phyloP scores from a whole-genome alignment of 2,329 filamentous ascomycete genomes.

The Exophiala dermatitidis region DNA sequence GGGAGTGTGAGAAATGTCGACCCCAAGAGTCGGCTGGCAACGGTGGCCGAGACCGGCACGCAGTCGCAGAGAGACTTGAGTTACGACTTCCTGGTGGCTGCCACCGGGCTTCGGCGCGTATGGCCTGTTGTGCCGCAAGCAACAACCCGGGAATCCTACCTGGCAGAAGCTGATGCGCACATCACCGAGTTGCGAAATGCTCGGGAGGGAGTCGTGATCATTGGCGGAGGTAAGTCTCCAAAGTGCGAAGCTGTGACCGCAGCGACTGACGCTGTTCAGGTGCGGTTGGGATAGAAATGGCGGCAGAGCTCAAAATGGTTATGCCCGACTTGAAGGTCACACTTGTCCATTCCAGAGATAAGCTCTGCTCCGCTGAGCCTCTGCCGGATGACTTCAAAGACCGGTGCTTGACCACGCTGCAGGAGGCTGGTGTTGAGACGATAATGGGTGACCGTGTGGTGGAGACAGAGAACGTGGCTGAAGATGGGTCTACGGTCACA shows the following conservation, averaged over 20 bases:
- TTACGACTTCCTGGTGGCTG: conserved; percentile 72
- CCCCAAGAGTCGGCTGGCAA: conserved; percentile 51
- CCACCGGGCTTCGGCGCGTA: conserved; percentile 60
- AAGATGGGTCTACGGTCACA: conserved; percentile 34
- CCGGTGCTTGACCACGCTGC: conserved; percentile 51
- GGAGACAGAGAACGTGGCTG: conserved; percentile 32
- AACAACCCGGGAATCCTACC: conserved; percentile 54
- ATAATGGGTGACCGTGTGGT: conserved; percentile 55
- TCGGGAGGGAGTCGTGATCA: conserved; percentile 56
- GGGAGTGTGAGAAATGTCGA: conserved; percentile 59
- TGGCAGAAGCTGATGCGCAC: conserved; percentile 55
- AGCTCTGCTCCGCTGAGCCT: conserved; percentile 65
- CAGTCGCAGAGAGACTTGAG: conserved; percentile 34
- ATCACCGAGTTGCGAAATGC: conserved; percentile 50
- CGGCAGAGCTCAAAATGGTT: conserved; percentile 64
- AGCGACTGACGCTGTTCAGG: conserved; percentile 3
- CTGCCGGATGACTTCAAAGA: conserved; percentile 64
- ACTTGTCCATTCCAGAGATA: conserved; percentile 64
- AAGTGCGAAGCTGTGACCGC: too few species aligned
- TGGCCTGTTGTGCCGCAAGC: conserved; percentile 69
- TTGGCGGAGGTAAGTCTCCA: conserved; percentile 55
- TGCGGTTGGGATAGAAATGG: conserved; percentile 76
- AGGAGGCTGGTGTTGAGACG: conserved; percentile 58
- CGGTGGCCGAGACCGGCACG: conserved; percentile 46
- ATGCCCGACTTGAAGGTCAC: conserved; percentile 61